These are phyloP conservation scores for Sporormia fimetaria DNA, from an alignment of 495 filamentous ascomycete genomes.

Conservation along the genomic window DNA sequence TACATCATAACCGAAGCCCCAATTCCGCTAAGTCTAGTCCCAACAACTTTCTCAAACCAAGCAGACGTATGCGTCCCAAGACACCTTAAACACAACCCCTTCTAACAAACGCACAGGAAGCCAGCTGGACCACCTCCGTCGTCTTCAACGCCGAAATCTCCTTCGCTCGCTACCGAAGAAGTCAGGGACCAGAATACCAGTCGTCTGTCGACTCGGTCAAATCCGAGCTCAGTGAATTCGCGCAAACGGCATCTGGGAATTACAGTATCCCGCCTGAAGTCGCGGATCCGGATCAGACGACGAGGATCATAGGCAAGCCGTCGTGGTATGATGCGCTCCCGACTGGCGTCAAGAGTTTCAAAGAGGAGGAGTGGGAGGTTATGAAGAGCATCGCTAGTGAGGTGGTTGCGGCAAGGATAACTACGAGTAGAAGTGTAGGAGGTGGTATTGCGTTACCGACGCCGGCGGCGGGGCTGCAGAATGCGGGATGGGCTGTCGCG, in stretches of 20 bases:
- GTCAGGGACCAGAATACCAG: neutral
- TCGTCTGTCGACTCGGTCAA: neutral
- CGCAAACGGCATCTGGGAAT: neutral
- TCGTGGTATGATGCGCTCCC: neutral
- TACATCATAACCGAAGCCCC: too few relatives aligned
- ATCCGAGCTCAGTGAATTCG: neutral
- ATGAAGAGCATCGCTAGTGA: neutral
- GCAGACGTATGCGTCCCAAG: too few relatives aligned
- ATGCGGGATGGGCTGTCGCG: too few relatives aligned
- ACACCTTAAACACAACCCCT: too few relatives aligned
- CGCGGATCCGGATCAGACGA: neutral
- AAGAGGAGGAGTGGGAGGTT: neutral
- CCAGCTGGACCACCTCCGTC: neutral
- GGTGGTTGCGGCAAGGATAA: neutral
- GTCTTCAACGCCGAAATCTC: neutral
- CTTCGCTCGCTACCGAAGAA: neutral
- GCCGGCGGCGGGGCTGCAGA: too few relatives aligned
- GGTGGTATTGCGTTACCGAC: too few relatives aligned
- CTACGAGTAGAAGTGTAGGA: neutral
- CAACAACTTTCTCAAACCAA: too few relatives aligned
- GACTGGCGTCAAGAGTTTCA: neutral
- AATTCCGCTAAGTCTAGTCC: too few relatives aligned
- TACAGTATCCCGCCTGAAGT: slow-evolving; percentile 2
- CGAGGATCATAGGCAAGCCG: slow-evolving; percentile 1
- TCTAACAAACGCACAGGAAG: too few relatives aligned